Evolutionary conservation across 164 flowering plant genomes (phyloP).

Genomic region (Kalanchoe fedtschenkoi): DNA sequence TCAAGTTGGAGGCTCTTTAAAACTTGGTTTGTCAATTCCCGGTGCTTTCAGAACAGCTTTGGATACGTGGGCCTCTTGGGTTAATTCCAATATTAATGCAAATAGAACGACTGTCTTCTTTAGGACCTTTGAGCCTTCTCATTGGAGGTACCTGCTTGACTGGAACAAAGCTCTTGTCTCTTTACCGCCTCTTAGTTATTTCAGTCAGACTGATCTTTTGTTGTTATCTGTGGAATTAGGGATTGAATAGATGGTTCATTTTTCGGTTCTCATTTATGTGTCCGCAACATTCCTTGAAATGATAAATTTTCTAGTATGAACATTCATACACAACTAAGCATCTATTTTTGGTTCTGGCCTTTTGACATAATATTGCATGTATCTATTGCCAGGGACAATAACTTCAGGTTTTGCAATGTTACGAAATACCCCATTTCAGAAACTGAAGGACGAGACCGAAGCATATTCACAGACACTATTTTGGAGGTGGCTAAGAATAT

Average conservation of each 20-base stretch:
- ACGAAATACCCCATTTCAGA: slow-evolving; percentile 20
- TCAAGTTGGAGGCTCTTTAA: slow-evolving; percentile 35
- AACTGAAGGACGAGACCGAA: too few relatives aligned
- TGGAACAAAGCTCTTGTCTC: background rate
- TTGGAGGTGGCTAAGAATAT: slow-evolving; percentile 9
- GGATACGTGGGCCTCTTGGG: slow-evolving; percentile 47
- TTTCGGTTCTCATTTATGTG: too few relatives aligned
- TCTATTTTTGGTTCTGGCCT: background rate
- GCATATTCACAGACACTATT: slow-evolving; percentile 14
- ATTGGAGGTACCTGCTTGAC: background rate
- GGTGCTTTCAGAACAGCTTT: slow-evolving; percentile 32
- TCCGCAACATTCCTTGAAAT: too few relatives aligned
- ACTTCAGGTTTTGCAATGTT: slow-evolving; percentile 32
- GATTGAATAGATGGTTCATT: too few relatives aligned
- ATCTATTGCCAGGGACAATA: slow-evolving; percentile 19
- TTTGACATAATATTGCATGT: background rate
- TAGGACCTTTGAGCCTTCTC: too few relatives aligned
- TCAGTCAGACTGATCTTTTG: background rate
- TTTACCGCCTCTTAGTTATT: too few relatives aligned
- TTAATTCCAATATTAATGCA: slow-evolving; percentile 3
- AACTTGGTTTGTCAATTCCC: slow-evolving; percentile 38
- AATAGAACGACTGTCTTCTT: too few relatives aligned
- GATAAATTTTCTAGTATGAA: too few relatives aligned
- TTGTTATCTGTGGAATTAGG: too few relatives aligned
- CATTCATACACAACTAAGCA: background rate